These are phyloP conservation scores for Corynascus novoguineensis DNA, from an alignment of 495 filamentous ascomycete genomes.

Conservation along the genomic window DNA sequence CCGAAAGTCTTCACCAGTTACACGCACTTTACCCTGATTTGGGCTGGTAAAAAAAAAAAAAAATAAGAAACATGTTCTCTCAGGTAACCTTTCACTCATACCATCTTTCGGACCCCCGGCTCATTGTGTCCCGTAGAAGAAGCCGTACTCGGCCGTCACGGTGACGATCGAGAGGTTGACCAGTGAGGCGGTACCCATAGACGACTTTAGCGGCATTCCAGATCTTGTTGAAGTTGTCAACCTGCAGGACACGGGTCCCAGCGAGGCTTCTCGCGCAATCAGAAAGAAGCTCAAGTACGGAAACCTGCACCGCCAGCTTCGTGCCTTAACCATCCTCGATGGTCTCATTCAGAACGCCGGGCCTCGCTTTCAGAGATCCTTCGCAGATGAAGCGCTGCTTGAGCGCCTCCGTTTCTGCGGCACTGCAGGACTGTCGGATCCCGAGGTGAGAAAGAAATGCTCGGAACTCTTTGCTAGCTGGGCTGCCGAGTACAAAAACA, in stretches of 20 bases:
- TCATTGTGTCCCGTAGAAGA: constrained; percentile 54
- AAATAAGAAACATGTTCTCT: constrained; percentile 34
- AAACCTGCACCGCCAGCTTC: constrained; percentile 81
- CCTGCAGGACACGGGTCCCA: constrained; percentile 80
- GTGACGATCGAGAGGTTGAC: constrained; percentile 91
- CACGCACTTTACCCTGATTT: neutral
- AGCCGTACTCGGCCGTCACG: constrained; percentile 90
- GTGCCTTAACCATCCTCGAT: constrained; percentile 86
- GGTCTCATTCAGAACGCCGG: constrained; percentile 93
- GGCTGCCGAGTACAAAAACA: constrained; percentile 76
- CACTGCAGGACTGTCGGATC: constrained; percentile 78
- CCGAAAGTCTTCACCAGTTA: neutral
- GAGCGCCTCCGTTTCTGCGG: constrained; percentile 86
- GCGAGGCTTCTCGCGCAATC: constrained; percentile 85
- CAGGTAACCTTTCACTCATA: constrained; percentile 26
- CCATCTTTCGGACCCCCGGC: neutral
- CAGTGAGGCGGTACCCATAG: constrained; percentile 79
- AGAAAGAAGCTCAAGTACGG: constrained; percentile 99
- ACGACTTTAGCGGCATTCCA: constrained; percentile 86
- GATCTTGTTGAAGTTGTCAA: constrained; percentile 91
- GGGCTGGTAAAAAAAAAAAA: neutral
- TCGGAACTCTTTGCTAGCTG: constrained; percentile 81
- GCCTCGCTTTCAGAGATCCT: constrained; percentile 75
- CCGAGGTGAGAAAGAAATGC: constrained; percentile 78
- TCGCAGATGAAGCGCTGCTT: constrained; percentile 88